Evolutionary conservation across 352 stramenopile genomes (phyloP).

Genomic region (Peronospora belbahrii): DNA sequence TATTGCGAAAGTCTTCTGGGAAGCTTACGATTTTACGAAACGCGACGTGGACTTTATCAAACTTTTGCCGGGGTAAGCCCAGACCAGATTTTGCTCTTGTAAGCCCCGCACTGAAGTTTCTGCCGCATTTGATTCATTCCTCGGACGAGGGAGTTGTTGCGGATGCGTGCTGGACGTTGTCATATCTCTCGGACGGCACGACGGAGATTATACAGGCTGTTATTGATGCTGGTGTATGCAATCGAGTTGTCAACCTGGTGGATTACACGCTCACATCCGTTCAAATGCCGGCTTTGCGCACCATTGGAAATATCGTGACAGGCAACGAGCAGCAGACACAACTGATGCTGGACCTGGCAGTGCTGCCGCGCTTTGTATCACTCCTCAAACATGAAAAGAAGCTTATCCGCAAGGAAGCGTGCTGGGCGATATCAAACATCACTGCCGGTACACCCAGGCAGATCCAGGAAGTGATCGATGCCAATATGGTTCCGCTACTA

Average conservation of each 20-base stretch:
- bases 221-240: slow-evolving; percentile 93
- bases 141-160: slow-evolving; percentile 97
- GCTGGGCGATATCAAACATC: slow-evolving; percentile 81
- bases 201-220: slow-evolving; percentile 98
- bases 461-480: slow-evolving; percentile 72
- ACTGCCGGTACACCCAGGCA: slow-evolving; percentile 61
- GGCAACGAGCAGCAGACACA: slow-evolving; percentile 87
- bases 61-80: slow-evolving; percentile 93
- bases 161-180: slow-evolving; percentile 98
- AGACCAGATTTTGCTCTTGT: slow-evolving; percentile 96
- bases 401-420: slow-evolving; percentile 75
- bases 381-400: slow-evolving; percentile 77
- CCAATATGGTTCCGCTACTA: slow-evolving; percentile 65
- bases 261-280: slow-evolving; percentile 89
- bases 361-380: slow-evolving; percentile 43
- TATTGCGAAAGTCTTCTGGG: slow-evolving; percentile 82
- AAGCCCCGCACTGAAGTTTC: slow-evolving; percentile 85
- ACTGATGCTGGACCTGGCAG: slow-evolving; percentile 46
- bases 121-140: slow-evolving; percentile 94
- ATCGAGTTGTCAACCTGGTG: slow-evolving; percentile 92
- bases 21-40: slow-evolving; percentile 98
- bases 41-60: slow-evolving; percentile 99
- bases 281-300: slow-evolving; percentile 94
- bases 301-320: slow-evolving; percentile 97
- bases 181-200: slow-evolving; percentile 95